phyloP scores from a whole-genome alignment of 2,329 filamentous ascomycete genomes.

The Trichophyton mentagrophytes region DNA sequence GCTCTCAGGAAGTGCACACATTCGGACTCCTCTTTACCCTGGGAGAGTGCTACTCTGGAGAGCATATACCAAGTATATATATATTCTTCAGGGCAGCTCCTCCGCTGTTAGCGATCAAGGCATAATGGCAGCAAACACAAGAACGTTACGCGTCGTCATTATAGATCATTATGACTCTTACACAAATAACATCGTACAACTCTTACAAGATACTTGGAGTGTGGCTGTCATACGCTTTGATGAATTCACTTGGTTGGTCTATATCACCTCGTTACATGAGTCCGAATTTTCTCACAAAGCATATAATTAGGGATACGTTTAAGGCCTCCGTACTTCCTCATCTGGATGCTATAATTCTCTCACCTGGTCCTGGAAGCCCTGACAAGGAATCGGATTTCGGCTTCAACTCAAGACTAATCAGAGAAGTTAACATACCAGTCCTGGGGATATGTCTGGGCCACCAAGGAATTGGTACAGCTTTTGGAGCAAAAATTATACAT shows the following conservation, averaged over 20 bases:
- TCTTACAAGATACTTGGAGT: slow-evolving; percentile 10
- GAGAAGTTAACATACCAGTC: slow-evolving; percentile 54
- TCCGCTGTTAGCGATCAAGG: background rate
- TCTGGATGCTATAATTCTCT: slow-evolving; percentile 78
- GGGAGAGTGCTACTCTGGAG: background rate
- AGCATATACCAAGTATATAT: too few relatives aligned
- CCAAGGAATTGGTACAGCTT: slow-evolving; percentile 61
- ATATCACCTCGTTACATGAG: background rate
- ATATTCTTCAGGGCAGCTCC: background rate
- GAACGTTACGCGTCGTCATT: slow-evolving; percentile 6
- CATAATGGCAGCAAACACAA: background rate
- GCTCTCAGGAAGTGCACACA: background rate
- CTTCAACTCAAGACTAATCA: slow-evolving; percentile 67
- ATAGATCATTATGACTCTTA: slow-evolving; percentile 13
- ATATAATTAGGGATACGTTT: slow-evolving; percentile 19
- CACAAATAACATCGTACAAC: slow-evolving; percentile 12
- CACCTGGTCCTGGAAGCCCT: slow-evolving; percentile 80
- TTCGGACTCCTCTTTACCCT: background rate
- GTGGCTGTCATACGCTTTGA: slow-evolving; percentile 12
- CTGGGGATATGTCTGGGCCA: slow-evolving; percentile 85
- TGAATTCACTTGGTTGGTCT: slow-evolving; percentile 12
- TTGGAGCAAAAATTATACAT: slow-evolving; percentile 53
- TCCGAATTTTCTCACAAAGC: background rate
- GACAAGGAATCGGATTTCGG: slow-evolving; percentile 63
- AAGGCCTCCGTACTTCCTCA: slow-evolving; percentile 39